These are phyloP conservation scores for Cytospora paraplurivora DNA, from an alignment of 2,329 filamentous ascomycete species.

Conservation along the genomic window DNA sequence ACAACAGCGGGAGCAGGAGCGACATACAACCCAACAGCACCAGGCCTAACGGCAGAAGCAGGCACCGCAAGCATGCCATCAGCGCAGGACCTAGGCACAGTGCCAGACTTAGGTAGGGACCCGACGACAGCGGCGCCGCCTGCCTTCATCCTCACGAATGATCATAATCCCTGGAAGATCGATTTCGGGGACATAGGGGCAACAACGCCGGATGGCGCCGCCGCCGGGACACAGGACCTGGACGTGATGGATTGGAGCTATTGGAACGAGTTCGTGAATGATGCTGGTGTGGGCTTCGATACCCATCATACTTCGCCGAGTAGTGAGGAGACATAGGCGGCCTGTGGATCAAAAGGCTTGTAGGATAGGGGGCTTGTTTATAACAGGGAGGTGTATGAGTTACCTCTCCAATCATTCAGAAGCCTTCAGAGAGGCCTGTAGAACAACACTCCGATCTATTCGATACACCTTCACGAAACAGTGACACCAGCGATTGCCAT, in stretches of 20 bases:
- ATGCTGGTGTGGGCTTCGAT: conserved; percentile 35
- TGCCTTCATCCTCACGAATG: conserved; percentile 4
- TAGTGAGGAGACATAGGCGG: conserved; percentile 12
- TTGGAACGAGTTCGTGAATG: conserved; percentile 50
- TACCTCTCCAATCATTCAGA: neutral
- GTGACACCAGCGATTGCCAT: too few relatives aligned
- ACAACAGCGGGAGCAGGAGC: neutral
- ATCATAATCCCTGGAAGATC: conserved; percentile 23
- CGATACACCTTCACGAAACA: too few relatives aligned
- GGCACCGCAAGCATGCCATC: conserved; percentile 21
- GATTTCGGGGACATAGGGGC: conserved; percentile 20
- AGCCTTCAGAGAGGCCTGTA: conserved; percentile 33
- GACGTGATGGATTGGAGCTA: conserved; percentile 41
- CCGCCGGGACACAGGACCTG: conserved; percentile 35
- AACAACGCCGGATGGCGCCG: conserved; percentile 8
- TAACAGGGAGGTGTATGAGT: neutral
- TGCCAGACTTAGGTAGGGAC: conserved; percentile 1
- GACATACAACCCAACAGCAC: neutral
- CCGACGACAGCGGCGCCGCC: neutral
- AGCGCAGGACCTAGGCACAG: conserved; percentile 8
- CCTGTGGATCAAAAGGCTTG: neutral
- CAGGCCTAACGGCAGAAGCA: conserved; percentile 7
- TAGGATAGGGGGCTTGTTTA: too few relatives aligned
- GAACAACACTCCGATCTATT: conserved; percentile 22
- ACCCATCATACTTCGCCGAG: conserved; percentile 16